Conservation (phyloP, 768 basidiomycete genomes). For the Coprinopsis marcescibilis region DNA sequence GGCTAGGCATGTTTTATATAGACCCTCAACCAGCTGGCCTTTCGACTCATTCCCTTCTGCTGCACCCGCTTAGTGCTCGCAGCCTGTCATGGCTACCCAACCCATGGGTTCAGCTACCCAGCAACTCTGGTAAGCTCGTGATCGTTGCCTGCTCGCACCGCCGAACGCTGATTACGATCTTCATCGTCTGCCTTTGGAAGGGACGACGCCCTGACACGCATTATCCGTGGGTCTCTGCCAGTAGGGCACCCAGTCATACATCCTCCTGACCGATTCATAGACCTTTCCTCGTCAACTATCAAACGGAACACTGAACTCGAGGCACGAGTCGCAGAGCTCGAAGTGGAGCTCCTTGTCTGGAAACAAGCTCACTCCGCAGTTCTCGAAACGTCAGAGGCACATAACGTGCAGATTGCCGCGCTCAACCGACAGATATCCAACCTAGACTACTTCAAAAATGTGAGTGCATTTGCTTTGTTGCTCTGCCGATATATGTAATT, state of each 20-base stretch:
- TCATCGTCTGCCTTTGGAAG: slow-evolving; percentile 27
- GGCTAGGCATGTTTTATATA: slow-evolving; percentile 40
- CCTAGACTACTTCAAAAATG: slow-evolving; percentile 47
- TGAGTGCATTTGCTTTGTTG: slow-evolving; percentile 18
- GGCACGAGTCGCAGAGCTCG: slow-evolving; percentile 58
- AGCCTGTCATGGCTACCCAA: slow-evolving; percentile 49
- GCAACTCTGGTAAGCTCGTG: slow-evolving; percentile 55
- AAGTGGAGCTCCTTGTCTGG: slow-evolving; percentile 64
- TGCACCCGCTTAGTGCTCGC: slow-evolving; percentile 25
- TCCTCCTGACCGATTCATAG: slow-evolving; percentile 27
- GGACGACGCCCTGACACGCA: slow-evolving; percentile 60
- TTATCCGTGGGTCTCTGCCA: slow-evolving; percentile 41
- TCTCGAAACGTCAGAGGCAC: slow-evolving; percentile 57
- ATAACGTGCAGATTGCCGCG: slow-evolving; percentile 61
- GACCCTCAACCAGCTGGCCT: slow-evolving; percentile 34
- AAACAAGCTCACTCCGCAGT: slow-evolving; percentile 63
- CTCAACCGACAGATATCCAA: slow-evolving; percentile 61
- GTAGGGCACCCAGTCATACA: neutral
- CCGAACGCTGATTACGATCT: slow-evolving; percentile 11
- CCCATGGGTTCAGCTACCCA: slow-evolving; percentile 54
- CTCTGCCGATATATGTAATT: neutral
- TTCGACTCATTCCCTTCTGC: slow-evolving; percentile 37
- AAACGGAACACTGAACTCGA: slow-evolving; percentile 61
- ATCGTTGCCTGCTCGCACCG: neutral
- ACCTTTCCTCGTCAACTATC: slow-evolving; percentile 57